Conservation (phyloP, 495 filamentous ascomycete genomes). For the Daldinia grandis region DNA sequence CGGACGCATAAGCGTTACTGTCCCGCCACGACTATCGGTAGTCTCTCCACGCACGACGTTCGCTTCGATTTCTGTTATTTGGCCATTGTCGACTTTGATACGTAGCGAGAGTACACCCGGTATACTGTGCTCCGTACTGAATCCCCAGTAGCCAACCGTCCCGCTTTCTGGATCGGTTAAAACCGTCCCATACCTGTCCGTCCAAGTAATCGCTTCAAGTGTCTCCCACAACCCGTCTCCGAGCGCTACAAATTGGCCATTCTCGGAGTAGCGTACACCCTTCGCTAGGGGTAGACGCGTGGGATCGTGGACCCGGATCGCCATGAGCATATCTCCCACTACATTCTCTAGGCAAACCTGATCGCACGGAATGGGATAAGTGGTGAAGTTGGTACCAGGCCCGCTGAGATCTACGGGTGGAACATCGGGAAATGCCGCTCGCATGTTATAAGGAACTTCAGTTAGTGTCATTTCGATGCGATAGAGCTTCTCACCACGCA, state of each 20-base stretch:
- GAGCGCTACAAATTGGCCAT: slow-evolving; percentile 44
- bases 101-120: slow-evolving; percentile 42
- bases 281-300: slow-evolving; percentile 40
- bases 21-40: slow-evolving; percentile 30
- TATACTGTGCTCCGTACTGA: slow-evolving; percentile 37
- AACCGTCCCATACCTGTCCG: slow-evolving; percentile 37
- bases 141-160: slow-evolving; percentile 41
- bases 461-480: slow-evolving; percentile 42
- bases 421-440: slow-evolving; percentile 26
- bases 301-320: slow-evolving; percentile 37
- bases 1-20: slow-evolving; percentile 41
- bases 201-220: slow-evolving; percentile 35
- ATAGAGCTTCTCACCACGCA: slow-evolving; percentile 40
- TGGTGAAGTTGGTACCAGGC: slow-evolving; percentile 26
- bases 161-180: slow-evolving; percentile 38
- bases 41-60: slow-evolving; percentile 33
- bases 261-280: slow-evolving; percentile 44
- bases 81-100: slow-evolving; percentile 32
- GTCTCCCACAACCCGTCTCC: slow-evolving; percentile 48
- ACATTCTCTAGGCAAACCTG: slow-evolving; percentile 41
- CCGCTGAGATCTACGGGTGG: slow-evolving; percentile 24
- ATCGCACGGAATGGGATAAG: slow-evolving; percentile 31
- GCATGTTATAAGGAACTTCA: slow-evolving; percentile 41
- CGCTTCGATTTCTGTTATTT: slow-evolving; percentile 47
- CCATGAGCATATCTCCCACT: slow-evolving; percentile 39